Base-by-base conservation (phyloP, 2,329 filamentous ascomycete species). In the Epichloe glyceriae region DNA sequence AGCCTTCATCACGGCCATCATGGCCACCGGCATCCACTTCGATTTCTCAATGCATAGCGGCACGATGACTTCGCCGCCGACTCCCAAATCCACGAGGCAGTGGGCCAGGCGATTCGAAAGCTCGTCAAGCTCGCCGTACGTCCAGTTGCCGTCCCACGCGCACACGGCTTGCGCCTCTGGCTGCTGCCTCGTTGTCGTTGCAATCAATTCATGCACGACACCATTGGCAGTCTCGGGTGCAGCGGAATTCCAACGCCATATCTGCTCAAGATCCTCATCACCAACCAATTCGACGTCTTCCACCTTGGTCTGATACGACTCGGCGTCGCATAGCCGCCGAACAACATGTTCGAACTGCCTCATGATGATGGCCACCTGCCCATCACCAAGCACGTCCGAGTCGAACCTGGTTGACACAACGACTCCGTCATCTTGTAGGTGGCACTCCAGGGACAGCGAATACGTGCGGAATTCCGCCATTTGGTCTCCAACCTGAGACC, bases 1-100 rank as follows among this genome's bases (percentile, higher is more conserved):
- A n/a, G 60, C 54, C 51, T 63, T 62, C 38, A 62, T 55, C 19
- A 64, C 52, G 12, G 53, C 61, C 12, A 64, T 38, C 30, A 59
- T 60, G 1, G 56, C 55, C 2, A 62, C 55, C 3, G 57, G 52
- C n/a, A 56, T 57, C 57, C 55, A 58, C 4, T 45, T 42, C 14
- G 60, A 62, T 49, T 63, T 64, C n/a, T 61, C 58, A 15, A 64
- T 59, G 19, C 57, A 57, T 2, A 64, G 52, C 4, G 60, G 59
- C 19, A 64, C 55, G 6, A 61, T 44, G 4, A 49, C 50, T 7
- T 48, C 52, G 4, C 41, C 11, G 0, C 38, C 26, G 5, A 56
- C 30, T 6, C 51, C 51, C 0, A 43, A 3, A 26, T 30, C 15
- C 8, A 46, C 33, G 14, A 59, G 47, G 38, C 38, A 35, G 12